Conservation (phyloP, 1,284 basidiomycete genomes). For the Neonothopanus nambi region DNA sequence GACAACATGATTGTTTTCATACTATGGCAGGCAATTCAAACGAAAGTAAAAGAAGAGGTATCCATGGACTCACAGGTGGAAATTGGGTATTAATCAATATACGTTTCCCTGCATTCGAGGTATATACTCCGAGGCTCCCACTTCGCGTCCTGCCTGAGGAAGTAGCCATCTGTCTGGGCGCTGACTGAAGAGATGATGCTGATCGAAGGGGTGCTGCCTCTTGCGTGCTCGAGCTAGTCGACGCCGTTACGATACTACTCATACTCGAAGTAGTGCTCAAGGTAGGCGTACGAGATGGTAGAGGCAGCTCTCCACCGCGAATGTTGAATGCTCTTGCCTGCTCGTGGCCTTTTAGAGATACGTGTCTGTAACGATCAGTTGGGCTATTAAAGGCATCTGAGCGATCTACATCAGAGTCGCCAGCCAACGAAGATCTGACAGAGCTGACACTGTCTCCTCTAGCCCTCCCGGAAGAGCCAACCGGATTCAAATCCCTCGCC, state of each 20-base stretch:
- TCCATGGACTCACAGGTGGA: conserved; percentile 3
- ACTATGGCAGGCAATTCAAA: conserved; percentile 10
- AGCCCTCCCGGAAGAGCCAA: conserved; percentile 41
- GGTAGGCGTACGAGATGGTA: conserved; percentile 51
- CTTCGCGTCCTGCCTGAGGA: conserved; percentile 50
- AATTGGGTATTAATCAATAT: conserved; percentile 35
- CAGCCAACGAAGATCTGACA: conserved; percentile 33
- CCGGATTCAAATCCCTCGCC: conserved; percentile 31
- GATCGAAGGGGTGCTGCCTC: conserved; percentile 42
- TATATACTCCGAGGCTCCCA: conserved; percentile 53
- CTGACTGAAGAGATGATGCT: conserved; percentile 40
- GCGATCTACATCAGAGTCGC: conserved; percentile 58
- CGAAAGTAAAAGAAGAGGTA: background rate
- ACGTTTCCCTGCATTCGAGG: conserved; percentile 34
- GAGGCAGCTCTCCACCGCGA: conserved; percentile 52
- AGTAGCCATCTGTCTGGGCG: conserved; percentile 28
- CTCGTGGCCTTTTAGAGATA: conserved; percentile 39
- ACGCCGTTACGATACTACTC: conserved; percentile 35
- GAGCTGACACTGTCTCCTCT: conserved; percentile 59
- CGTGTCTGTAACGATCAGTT: conserved; percentile 36
- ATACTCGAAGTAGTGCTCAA: conserved; percentile 43
- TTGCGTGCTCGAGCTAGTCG: conserved; percentile 33
- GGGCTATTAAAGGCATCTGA: conserved; percentile 38
- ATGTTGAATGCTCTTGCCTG: conserved; percentile 32
- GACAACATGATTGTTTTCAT: conserved; percentile 32